Conservation (phyloP, 2,329 filamentous ascomycete genomes). For the Fusarium goolgardi region DNA sequence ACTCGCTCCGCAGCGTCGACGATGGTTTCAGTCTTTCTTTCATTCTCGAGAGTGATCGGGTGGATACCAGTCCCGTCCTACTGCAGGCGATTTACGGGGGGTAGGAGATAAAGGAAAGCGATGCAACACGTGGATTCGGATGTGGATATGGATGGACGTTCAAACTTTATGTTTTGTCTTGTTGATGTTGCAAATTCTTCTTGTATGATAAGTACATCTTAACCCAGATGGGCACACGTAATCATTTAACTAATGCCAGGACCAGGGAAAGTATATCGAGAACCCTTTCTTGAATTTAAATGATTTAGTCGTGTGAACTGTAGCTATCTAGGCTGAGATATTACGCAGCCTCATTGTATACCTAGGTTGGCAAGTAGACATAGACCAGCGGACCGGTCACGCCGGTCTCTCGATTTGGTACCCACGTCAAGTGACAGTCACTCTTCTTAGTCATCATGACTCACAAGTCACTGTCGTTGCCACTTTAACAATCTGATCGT, state of each 20-base stretch:
- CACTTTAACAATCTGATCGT: not conserved
- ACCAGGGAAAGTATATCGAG: too few relatives aligned
- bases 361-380: too few relatives aligned
- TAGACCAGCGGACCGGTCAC: too few relatives aligned
- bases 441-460: slow-evolving; percentile 32
- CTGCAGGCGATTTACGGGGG: too few relatives aligned
- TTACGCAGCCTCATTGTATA: too few relatives aligned
- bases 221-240: not conserved
- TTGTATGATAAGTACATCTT: not conserved
- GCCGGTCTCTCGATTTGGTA: not conserved
- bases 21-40: not conserved
- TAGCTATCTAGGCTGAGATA: too few relatives aligned
- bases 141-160: not conserved
- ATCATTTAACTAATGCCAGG: not conserved
- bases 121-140: not conserved
- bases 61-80: not conserved
- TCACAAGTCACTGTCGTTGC: slow-evolving; percentile 9
- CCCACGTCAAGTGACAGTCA: slow-evolving; percentile 9
- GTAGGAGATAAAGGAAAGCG: too few relatives aligned
- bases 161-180: not conserved
- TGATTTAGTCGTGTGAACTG: too few relatives aligned
- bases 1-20: not conserved
- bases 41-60: not conserved
- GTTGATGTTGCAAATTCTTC: not conserved
- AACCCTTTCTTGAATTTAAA: too few relatives aligned